Percentiles rank a stretch among this genome's conserved stretches.
Evolutionary conservation across 139 green algal species (phyloP).

Genomic region (Parachlorella kessleri): DNA sequence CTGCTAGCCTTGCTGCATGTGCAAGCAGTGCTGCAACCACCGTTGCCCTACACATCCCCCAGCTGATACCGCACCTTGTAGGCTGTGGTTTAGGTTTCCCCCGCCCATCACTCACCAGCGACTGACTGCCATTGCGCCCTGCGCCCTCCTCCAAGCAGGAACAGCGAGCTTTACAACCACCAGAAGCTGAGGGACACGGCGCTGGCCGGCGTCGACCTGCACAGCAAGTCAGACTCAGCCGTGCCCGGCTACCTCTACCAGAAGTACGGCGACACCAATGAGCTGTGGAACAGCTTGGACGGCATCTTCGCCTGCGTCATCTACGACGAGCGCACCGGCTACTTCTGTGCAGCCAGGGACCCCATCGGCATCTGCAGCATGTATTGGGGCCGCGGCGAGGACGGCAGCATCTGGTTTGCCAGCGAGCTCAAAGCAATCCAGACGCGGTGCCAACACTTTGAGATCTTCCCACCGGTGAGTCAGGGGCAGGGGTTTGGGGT

Average conservation of each 20-base stretch:
- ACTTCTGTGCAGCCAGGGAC: conserved; percentile 85
- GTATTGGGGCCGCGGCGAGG: conserved; percentile 88
- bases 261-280: conserved; percentile 69
- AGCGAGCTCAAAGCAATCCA: conserved; percentile 98
- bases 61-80: too few relatives aligned
- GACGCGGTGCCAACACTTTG: conserved; percentile 55
- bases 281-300: conserved; percentile 87
- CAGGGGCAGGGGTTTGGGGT: too few relatives aligned
- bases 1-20: not conserved
- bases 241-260: conserved; percentile 58
- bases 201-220: conserved; percentile 51
- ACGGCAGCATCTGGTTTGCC: conserved; percentile 91
- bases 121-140: not conserved
- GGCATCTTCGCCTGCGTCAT: conserved; percentile 95
- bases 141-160: conserved; percentile 37
- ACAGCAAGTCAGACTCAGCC: conserved; percentile 61
- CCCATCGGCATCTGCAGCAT: conserved; percentile 94
- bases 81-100: too few relatives aligned
- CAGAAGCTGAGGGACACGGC: conserved; percentile 33
- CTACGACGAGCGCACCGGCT: conserved; percentile 64
- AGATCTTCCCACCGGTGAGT: conserved; percentile 79
- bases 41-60: too few relatives aligned
- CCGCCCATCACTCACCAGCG: too few relatives aligned
- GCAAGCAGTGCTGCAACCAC: not conserved
- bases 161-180: conserved; percentile 83